Conservation (phyloP, 202 grass and related monocot species). For the Setaria viridis region DNA sequence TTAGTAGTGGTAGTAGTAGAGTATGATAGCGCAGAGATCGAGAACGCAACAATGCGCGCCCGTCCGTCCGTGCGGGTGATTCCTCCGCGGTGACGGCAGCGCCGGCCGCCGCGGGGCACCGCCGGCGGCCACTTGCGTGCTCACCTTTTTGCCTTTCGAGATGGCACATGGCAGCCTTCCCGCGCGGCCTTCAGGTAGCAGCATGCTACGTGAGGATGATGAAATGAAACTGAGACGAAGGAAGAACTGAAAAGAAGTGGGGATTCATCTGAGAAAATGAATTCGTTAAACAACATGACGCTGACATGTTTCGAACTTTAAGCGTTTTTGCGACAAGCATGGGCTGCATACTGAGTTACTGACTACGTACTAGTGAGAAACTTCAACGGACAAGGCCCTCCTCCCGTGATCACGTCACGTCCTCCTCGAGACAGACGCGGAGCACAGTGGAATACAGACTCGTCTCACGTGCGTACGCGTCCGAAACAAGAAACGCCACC, state of each 20-base stretch:
- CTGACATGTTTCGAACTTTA: no score
- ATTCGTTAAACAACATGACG: no score
- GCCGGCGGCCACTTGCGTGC: neutral
- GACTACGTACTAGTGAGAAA: neutral
- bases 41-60: neutral
- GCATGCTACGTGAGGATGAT: no score
- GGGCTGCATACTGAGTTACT: no score
- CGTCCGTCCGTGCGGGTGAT: neutral
- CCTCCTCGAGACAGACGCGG: neutral
- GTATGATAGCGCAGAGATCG: neutral
- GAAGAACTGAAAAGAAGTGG: no score
- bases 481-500: neutral
- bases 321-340: no score
- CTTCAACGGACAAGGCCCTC: neutral
- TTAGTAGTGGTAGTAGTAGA: neutral
- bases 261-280: no score
- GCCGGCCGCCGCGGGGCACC: no score
- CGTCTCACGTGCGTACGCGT: conserved; percentile 2
- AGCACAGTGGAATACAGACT: no score
- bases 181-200: no score
- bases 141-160: neutral
- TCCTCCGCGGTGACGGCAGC: neutral
- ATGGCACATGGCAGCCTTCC: no score
- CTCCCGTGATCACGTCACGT: neutral
- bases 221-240: no score